A percentile compares a stretch with the other conserved stretches of the same genome.
Evolutionary conservation across 2,329 filamentous ascomycete species (phyloP).

Genomic region (Microcyclospora tardicrescens): DNA sequence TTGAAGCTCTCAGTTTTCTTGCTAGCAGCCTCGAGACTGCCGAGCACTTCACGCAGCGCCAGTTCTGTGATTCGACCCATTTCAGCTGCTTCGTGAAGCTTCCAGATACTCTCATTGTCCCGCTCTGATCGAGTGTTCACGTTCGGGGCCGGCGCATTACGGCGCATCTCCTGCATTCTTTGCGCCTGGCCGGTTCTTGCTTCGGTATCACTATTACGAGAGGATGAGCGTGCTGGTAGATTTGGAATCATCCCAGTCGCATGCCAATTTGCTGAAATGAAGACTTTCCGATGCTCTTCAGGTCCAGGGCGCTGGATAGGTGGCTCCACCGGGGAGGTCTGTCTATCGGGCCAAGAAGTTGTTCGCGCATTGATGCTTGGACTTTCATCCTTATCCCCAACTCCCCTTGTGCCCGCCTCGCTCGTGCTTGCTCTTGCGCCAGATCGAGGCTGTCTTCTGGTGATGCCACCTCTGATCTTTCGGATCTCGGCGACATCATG

Average conservation of each 20-base stretch:
- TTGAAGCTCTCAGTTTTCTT: constrained; percentile 30
- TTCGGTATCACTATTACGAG: constrained; percentile 18
- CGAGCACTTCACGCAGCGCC: constrained; percentile 69
- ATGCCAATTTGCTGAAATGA: constrained; percentile 50
- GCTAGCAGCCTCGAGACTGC: constrained; percentile 73
- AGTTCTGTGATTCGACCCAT: constrained; percentile 73
- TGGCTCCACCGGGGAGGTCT: constrained; percentile 1
- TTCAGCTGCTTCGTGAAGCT: constrained; percentile 51
- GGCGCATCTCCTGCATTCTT: constrained; percentile 17
- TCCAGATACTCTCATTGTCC: constrained; percentile 44
- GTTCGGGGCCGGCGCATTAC: constrained; percentile 12
- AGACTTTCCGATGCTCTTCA: too few species aligned
- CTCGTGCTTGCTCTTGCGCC: constrained; percentile 11
- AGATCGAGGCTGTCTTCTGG: constrained; percentile 63
- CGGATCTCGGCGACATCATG: constrained; percentile 84
- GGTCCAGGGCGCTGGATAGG: too few species aligned
- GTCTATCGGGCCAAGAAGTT: not conserved
- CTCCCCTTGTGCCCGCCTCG: constrained; percentile 4
- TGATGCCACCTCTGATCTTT: constrained; percentile 72
- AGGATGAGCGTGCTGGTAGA: constrained; percentile 34
- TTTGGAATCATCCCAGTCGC: constrained; percentile 67
- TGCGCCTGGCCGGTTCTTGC: constrained; percentile 14
- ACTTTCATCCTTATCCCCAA: constrained; percentile 1
- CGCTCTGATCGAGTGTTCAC: constrained; percentile 33
- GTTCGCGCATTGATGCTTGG: not conserved